Evolutionary conservation across 345 rosid species (phyloP).

Genomic region (Eutrema yunnanense): DNA sequence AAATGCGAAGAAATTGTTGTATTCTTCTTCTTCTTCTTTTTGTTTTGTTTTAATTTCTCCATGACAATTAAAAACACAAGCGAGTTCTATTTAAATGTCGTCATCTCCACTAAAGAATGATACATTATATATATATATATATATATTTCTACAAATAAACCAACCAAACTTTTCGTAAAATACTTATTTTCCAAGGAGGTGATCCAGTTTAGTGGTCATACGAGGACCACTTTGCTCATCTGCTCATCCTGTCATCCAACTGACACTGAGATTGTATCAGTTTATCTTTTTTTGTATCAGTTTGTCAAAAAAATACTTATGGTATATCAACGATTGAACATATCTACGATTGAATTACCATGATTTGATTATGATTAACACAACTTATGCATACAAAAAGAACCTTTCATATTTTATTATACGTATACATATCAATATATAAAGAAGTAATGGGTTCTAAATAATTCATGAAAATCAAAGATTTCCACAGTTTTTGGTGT

Average conservation of each 20-base stretch:
- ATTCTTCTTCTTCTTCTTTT: not conserved
- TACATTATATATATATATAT: not conserved
- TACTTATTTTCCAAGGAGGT: not conserved
- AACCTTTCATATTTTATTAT: no score
- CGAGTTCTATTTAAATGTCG: not conserved
- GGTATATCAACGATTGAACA: no score
- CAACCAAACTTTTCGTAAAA: not conserved
- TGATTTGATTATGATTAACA: no score
- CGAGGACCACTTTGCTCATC: constrained; percentile 26
- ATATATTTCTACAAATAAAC: not conserved
- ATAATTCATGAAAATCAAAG: no score
- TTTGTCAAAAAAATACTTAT: not conserved
- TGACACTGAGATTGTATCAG: not conserved
- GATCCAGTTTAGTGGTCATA: constrained; percentile 15
- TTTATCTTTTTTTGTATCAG: not conserved
- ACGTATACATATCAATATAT: no score
- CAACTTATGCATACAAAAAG: no score
- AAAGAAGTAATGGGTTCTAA: no score
- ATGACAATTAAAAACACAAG: not conserved
- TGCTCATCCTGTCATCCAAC: not conserved
- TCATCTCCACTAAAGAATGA: not conserved
- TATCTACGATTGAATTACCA: no score
- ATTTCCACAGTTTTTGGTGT: no score
- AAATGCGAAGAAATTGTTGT: not conserved
- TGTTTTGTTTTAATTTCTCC: not conserved